A percentile compares a stretch with the other conserved stretches of the same genome.
phyloP scores from a whole-genome alignment of 2,329 filamentous ascomycete species.

The Fusarium sp. region DNA sequence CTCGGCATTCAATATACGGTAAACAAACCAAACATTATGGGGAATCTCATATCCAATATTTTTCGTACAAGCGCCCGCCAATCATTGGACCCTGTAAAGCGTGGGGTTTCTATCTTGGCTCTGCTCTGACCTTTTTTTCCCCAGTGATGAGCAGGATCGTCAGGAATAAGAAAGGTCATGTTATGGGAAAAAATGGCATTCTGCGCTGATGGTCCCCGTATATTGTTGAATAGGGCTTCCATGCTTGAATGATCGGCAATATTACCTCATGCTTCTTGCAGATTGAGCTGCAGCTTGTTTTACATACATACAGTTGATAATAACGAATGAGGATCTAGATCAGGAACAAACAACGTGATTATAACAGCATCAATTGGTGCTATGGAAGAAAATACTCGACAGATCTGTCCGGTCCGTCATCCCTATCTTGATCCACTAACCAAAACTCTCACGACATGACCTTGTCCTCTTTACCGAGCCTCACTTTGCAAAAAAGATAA shows the following conservation, averaged over 20 bases:
- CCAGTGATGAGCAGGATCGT: constrained; percentile 20
- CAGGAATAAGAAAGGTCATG: constrained; percentile 20
- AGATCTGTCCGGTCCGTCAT: neutral
- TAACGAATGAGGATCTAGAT: neutral
- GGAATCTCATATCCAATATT: neutral
- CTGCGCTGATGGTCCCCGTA: neutral
- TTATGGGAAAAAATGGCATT: neutral
- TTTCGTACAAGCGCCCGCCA: constrained; percentile 28
- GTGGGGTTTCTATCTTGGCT: constrained; percentile 15
- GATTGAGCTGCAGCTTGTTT: constrained; percentile 13
- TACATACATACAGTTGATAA: neutral
- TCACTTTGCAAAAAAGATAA: constrained; percentile 27
- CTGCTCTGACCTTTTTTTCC: neutral
- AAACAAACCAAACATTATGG: neutral
- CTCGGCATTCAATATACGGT: constrained; percentile 10
- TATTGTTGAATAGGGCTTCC: neutral
- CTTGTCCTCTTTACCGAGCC: constrained; percentile 8
- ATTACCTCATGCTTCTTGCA: constrained; percentile 29
- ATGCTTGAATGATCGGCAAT: constrained; percentile 14
- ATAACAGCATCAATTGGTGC: neutral
- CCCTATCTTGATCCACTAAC: constrained; percentile 14
- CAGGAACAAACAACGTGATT: constrained; percentile 9
- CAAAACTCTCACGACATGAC: constrained; percentile 8
- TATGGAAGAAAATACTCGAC: neutral
- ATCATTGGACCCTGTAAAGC: constrained; percentile 22